Base-by-base conservation (phyloP, 2,329 filamentous ascomycete genomes). In the Scytalidium sp. region DNA sequence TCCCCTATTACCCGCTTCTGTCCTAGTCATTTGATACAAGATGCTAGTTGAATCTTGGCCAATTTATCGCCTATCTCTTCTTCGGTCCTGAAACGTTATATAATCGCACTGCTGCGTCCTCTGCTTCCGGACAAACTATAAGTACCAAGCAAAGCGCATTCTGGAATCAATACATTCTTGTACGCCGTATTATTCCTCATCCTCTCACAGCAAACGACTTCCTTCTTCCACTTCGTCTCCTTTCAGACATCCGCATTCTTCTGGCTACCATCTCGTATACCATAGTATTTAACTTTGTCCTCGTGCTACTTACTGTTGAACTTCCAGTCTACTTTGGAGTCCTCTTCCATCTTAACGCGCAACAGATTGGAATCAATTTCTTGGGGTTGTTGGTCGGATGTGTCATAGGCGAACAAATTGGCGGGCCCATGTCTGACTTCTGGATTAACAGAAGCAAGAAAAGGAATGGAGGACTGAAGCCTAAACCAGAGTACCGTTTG, bases 361-460 rank as follows among this genome's bases (percentile, higher is more conserved):
- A 84, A 60, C 74, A 83, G 51, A 69, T 83, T 6, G 81, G 81
- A 0, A 70, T 84, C 2, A 79, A 51, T 81, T 80, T 56, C 64
- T 83, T 8, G 74, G 74, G 3, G 67, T 83, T 44, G 78, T 84
- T 44, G 43, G 69, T 83, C 29, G 80, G 81, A 2, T 75, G 73
- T 2, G 67, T 79, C 5, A 67, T 83, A 9, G 81, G 81, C 19
- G 81, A 84, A 60, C 79, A 81, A 57, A 59, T 83, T 7, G 80
- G 79, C 42, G 80, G 79, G 1, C 17, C 22, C 2, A 4, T 49
- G 1, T 50, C 46, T 81, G 79, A 84, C 60, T 66, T 65, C 29
- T 84, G 74, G 75, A 79, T 79, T 71, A 67, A 67, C 45, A 55
- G 66, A 19, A 63, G 67, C 2, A 62, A 67, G 3, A 65, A 68